Conservation (phyloP, 805 yeast species). For the Candida maris region DNA sequence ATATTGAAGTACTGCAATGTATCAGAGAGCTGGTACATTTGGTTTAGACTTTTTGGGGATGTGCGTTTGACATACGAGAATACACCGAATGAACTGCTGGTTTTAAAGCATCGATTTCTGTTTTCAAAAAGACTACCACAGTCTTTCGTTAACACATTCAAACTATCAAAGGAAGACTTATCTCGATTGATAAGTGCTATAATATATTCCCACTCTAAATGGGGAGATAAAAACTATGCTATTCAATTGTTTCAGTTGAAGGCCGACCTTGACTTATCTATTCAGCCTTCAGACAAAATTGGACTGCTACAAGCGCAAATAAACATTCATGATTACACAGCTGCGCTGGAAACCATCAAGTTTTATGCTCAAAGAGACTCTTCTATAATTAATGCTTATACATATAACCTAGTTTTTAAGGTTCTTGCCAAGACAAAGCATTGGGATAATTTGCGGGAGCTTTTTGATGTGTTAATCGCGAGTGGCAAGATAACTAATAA, state of each 20-base stretch:
- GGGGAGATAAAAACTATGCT: conserved; percentile 19
- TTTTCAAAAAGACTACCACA: conserved; percentile 10
- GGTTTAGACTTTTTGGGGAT: conserved; percentile 8
- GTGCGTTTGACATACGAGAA: conserved; percentile 5
- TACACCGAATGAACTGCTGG: conserved; percentile 9
- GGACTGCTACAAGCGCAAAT: conserved; percentile 18
- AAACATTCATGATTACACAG: conserved; percentile 7
- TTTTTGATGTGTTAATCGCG: conserved; percentile 55
- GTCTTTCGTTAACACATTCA: conserved; percentile 7
- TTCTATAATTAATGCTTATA: conserved; percentile 12
- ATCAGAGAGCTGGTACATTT: conserved; percentile 9
- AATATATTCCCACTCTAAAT: conserved; percentile 19
- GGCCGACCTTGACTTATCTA: conserved; percentile 3
- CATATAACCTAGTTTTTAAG: conserved; percentile 16
- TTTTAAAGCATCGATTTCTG: conserved; percentile 13
- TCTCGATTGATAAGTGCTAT: conserved; percentile 17
- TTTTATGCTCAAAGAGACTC: conserved; percentile 4
- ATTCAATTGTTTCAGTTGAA: conserved; percentile 13
- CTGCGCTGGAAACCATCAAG: conserved; percentile 12
- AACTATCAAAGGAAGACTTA: conserved; percentile 2
- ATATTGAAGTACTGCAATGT: conserved; percentile 6
- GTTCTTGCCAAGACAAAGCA: conserved; percentile 18
- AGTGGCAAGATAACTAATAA: conserved; percentile 48
- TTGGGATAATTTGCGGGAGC: conserved; percentile 53
- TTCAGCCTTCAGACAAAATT: conserved; percentile 17